Evolutionary conservation across 768 basidiomycete species (phyloP).

Genomic region (Lactifluus echinatus): DNA sequence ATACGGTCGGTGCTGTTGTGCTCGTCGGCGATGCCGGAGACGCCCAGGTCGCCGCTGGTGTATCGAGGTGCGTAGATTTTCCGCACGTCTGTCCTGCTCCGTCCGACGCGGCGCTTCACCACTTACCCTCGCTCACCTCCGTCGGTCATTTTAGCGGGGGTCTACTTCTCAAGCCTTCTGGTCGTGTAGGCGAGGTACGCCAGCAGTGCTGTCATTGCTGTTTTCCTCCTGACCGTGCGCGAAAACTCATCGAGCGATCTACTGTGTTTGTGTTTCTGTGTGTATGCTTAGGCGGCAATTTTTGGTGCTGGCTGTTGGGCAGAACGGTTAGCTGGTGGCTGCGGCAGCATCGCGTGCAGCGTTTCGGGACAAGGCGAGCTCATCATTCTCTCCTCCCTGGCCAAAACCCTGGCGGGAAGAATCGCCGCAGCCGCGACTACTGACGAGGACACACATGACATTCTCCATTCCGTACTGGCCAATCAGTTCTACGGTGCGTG

Average conservation of each 20-base stretch:
- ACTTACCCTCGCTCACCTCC: too few relatives aligned
- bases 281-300: conserved; percentile 47
- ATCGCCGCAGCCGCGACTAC: conserved; percentile 31
- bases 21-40: conserved; percentile 34
- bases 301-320: conserved; percentile 79
- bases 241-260: background rate
- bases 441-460: conserved; percentile 47
- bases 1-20: conserved; percentile 76
- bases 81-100: too few relatives aligned
- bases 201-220: background rate
- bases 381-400: conserved; percentile 50
- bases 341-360: conserved; percentile 52
- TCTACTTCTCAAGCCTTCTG: conserved; percentile 64
- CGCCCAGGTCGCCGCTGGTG: conserved; percentile 48
- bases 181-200: conserved; percentile 65
- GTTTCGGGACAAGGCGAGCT: conserved; percentile 67
- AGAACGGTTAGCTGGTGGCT: conserved; percentile 26
- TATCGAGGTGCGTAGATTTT: conserved; percentile 50
- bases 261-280: too few relatives aligned
- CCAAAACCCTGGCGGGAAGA: conserved; percentile 43
- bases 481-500: conserved; percentile 45
- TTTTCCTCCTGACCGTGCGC: background rate
- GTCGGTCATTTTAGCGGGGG: conserved; percentile 50
- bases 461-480: conserved; percentile 38
- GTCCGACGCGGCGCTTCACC: too few relatives aligned